Evolutionary conservation across 1,284 basidiomycete species (phyloP), one percentile per base, ranked within the genome.

Genomic region (Athelia psychrophila): DNA sequence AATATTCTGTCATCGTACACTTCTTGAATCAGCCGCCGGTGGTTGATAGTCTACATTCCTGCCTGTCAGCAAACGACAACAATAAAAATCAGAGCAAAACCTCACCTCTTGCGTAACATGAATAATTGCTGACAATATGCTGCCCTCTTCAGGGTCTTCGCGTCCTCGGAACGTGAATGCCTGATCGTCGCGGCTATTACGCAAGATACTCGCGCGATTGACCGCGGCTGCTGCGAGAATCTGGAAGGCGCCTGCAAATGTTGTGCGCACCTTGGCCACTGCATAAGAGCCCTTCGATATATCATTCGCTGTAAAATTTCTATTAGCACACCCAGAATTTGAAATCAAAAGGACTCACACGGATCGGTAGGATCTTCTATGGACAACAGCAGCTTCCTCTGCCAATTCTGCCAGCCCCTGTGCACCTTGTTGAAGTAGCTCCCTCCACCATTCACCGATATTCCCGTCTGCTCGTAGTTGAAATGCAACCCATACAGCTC

Each of bases 351-450:
- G 10, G 19, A 81, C 91, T 73, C 62, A 95, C 93, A 77, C 16
- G 81, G 72, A 70, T 98, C 94, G 24, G 89, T 88, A n/a, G 96
- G 96, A 69, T 99, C 96, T 69, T 99, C 95, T 40, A 99, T 91
- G 19, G 86, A 88, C 46, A 99, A 73, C 57, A 92, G 70, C 55
- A 79, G 79, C 15, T 77, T 73, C 66, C 83, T 81, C 44, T 69
- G 68, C 51, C 76, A 79, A 58, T 89, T 83, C 51, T 76, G 72
- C 90, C 95, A 97, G 0, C 93, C 94, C 55, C 91, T 73, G 47
- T 82, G 75, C 42, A 75, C 71, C 71, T 97, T 97, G 67, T 74
- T 80, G 64, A 85, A 97, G 71, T 97, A 96, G 30, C 78, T 81
- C 6, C 95, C 95, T 5, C 93, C 92, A 44, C 88, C 79, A 33